Evolutionary conservation across 306 rosid species (phyloP).

Genomic region (Betula pendula): DNA sequence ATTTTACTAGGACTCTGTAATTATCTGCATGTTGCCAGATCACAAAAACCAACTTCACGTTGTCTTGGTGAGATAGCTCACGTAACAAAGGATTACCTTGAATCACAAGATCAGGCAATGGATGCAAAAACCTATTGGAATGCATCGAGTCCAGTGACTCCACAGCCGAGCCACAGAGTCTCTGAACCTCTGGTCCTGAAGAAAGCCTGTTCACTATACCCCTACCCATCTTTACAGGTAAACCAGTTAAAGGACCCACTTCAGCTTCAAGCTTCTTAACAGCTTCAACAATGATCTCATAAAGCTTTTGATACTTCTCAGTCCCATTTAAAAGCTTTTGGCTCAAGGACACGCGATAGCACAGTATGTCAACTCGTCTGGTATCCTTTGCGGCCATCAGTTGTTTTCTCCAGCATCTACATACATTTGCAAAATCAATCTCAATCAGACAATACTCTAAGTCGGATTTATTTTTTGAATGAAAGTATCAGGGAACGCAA

Average conservation of each 20-base stretch:
- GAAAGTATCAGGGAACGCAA: background rate
- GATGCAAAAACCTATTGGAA: conserved; percentile 37
- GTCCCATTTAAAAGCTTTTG: conserved; percentile 83
- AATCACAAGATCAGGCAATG: conserved; percentile 29
- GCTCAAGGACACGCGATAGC: conserved; percentile 85
- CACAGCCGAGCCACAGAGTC: conserved; percentile 74
- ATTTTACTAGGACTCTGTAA: background rate
- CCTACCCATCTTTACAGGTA: conserved; percentile 85
- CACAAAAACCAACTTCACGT: background rate
- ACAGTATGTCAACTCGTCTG: conserved; percentile 88
- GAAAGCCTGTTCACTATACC: conserved; percentile 98
- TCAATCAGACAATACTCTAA: conserved; percentile 3
- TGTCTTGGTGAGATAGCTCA: background rate
- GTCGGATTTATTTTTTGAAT: background rate
- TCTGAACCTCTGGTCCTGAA: conserved; percentile 95
- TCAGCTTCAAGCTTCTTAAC: conserved; percentile 85
- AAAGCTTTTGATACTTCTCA: conserved; percentile 51
- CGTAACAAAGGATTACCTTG: conserved; percentile 48
- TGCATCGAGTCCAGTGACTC: conserved; percentile 64
- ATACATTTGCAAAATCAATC: conserved; percentile 28
- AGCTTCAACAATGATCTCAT: conserved; percentile 67
- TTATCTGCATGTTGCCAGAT: background rate
- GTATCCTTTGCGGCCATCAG: conserved; percentile 74
- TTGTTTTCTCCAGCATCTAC: conserved; percentile 88
- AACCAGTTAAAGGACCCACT: conserved; percentile 76